Conservation (phyloP, 768 basidiomycete species). For the Austroboletus festivus region DNA sequence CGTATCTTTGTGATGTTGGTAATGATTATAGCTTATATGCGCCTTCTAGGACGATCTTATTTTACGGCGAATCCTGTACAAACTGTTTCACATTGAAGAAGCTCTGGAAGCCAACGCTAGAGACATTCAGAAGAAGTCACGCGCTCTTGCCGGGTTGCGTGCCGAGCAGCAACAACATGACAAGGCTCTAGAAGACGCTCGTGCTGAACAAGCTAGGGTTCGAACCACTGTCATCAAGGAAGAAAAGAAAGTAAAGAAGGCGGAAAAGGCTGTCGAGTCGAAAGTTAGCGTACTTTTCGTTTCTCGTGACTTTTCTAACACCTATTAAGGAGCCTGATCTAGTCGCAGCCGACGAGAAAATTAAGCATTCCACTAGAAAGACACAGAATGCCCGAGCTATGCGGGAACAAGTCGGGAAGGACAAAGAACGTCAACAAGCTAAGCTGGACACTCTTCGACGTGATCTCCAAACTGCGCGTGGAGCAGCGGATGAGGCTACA, state of each 20-base stretch:
- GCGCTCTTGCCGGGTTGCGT: constrained; percentile 62
- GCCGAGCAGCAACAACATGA: constrained; percentile 71
- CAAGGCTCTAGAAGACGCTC: constrained; percentile 64
- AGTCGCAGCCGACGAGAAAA: constrained; percentile 80
- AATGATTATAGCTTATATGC: constrained; percentile 3
- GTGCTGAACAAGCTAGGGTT: constrained; percentile 77
- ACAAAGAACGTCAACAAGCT: constrained; percentile 47
- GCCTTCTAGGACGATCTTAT: constrained; percentile 70
- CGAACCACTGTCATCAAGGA: constrained; percentile 74
- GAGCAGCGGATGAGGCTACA: constrained; percentile 73
- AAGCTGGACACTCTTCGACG: constrained; percentile 55
- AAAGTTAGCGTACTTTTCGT: constrained; percentile 50
- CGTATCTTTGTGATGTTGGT: constrained; percentile 18
- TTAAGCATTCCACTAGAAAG: constrained; percentile 81
- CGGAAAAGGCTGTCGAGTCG: constrained; percentile 82
- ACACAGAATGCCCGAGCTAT: constrained; percentile 64
- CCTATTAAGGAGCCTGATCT: constrained; percentile 75
- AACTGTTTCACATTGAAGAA: constrained; percentile 85
- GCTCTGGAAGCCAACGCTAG: constrained; percentile 70
- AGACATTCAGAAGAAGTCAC: constrained; percentile 71
- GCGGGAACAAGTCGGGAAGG: constrained; percentile 61
- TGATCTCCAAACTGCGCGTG: constrained; percentile 65
- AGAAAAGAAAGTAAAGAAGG: constrained; percentile 86
- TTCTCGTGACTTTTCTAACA: not conserved
- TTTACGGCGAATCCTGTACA: constrained; percentile 79